phyloP scores from a whole-genome alignment of 2,329 filamentous ascomycete species.

The Monosporascus sp. region DNA sequence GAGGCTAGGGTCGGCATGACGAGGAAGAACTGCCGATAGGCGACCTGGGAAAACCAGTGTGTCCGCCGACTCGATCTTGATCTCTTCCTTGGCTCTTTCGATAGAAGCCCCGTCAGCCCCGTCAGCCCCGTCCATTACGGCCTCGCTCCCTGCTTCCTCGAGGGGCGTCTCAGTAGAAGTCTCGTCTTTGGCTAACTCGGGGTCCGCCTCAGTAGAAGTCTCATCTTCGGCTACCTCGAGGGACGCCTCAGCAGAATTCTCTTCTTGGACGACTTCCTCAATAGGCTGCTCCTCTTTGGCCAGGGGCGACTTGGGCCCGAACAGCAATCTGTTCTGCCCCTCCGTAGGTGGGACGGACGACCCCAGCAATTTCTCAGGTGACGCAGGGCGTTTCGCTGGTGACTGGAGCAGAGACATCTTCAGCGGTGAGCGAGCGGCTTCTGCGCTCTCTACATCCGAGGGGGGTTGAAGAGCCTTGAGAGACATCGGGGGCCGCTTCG shows the following conservation, averaged over 20 bases:
- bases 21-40: constrained; percentile 39
- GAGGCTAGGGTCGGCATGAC: constrained; percentile 35
- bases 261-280: constrained; percentile 5
- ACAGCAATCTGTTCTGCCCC: constrained; percentile 6
- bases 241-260: constrained; percentile 2
- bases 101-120: constrained; percentile 14
- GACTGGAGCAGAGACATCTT: constrained; percentile 29
- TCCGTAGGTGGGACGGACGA: constrained; percentile 8
- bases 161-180: neutral
- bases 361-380: constrained; percentile 20
- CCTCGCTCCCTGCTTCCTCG: constrained; percentile 9
- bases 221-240: constrained; percentile 8
- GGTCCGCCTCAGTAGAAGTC: neutral
- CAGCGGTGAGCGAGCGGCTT: constrained; percentile 27
- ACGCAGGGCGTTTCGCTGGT: constrained; percentile 25
- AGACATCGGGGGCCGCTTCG: constrained; percentile 36
- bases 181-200: neutral
- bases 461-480: constrained; percentile 18
- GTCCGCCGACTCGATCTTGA: constrained; percentile 28
- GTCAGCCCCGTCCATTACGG: constrained; percentile 31
- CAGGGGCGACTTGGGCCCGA: constrained; percentile 9
- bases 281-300: constrained; percentile 8
- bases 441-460: constrained; percentile 20
- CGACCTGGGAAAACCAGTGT: constrained; percentile 39
- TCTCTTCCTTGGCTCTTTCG: constrained; percentile 23